Evolutionary conservation across 2,329 filamentous ascomycete species (phyloP), one percentile per base, ranked within the genome.

Genomic region (Aspergillus tubingensis): DNA sequence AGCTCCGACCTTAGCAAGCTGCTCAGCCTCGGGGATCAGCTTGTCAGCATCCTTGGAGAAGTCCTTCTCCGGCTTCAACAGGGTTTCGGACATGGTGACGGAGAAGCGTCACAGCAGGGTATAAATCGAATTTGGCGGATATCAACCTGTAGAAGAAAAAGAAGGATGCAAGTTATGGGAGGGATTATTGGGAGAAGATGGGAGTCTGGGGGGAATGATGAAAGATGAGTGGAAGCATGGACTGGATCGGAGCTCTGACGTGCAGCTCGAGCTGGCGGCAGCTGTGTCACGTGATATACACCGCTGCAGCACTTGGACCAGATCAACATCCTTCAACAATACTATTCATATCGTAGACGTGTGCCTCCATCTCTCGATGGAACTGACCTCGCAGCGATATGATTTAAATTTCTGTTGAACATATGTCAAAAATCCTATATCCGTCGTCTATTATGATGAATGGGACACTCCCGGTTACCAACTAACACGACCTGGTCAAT

Each of bases 21-120:
- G 85, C 83, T 98, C 88, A 61, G 92, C 92, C 80, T 97, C 92
- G 53, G 92, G 91, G 69, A 99, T 88, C 80, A 91, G 87, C 81
- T 90, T 87, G 83, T 98, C 93, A 73, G 91, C 92, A 80, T 98
- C 93, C 82, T 96, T 96, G 75, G 91, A 90, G 86, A 91, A 97
- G 88, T 99, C 95, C 89, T 96, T 97, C 84, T 99, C 95, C 74
- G 94, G 91, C 86, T 96, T 96, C 79, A 95, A 77, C 70, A 88
- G 80, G 79, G 87, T 87, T 80, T 92, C 91, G 73, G 92, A 90
- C 92, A 96, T 96, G 76, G 68, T 84, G 78, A 72, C 71, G 70
- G 69, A 58, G 62, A 53, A 54, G 50, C 58, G 59, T 61, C 54
- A 58, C 57, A 58, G 36, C 54, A 58, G 62, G 39, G 41, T 17